A percentile compares a stretch with the other conserved stretches of the same genome.
These are phyloP conservation scores for Ascochyta koolunga DNA, from an alignment of 2,329 filamentous ascomycete species.

Conservation along the genomic window DNA sequence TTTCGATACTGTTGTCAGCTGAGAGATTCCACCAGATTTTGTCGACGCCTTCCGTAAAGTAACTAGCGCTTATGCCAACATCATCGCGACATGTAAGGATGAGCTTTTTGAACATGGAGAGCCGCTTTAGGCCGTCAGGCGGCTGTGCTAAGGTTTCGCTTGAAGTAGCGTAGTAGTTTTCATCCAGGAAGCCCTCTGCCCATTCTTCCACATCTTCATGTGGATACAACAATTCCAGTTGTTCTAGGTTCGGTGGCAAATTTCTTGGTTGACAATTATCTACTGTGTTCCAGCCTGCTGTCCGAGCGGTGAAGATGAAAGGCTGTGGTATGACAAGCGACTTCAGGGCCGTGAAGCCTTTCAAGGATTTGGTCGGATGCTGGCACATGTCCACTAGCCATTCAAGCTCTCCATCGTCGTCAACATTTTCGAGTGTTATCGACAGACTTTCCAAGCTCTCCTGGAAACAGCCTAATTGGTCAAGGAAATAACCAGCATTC, in stretches of 20 bases:
- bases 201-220: slow-evolving; percentile 15
- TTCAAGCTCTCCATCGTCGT: slow-evolving; percentile 19
- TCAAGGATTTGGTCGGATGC: slow-evolving; percentile 14
- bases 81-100: slow-evolving; percentile 23
- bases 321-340: slow-evolving; percentile 22
- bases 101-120: slow-evolving; percentile 10
- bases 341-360: slow-evolving; percentile 16
- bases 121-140: too few species aligned
- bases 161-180: background rate
- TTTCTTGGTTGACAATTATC: slow-evolving; percentile 2
- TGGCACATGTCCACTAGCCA: slow-evolving; percentile 22
- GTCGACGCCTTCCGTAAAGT: slow-evolving; percentile 11
- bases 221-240: slow-evolving; percentile 23
- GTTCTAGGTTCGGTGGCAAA: slow-evolving; percentile 23
- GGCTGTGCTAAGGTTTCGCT: background rate
- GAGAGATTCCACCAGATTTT: slow-evolving; percentile 16
- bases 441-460: slow-evolving; percentile 17
- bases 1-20: slow-evolving; percentile 3
- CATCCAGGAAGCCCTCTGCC: slow-evolving; percentile 8
- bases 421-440: slow-evolving; percentile 20
- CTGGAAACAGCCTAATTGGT: slow-evolving; percentile 19
- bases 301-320: slow-evolving; percentile 17
- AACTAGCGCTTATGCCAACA: slow-evolving; percentile 7
- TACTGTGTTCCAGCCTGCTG: background rate
- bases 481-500: slow-evolving; percentile 21